A percentile compares a stretch with the other conserved stretches of the same genome.
phyloP scores from a whole-genome alignment of 1,139 yeast genomes.

The Komagataea norvegica region DNA sequence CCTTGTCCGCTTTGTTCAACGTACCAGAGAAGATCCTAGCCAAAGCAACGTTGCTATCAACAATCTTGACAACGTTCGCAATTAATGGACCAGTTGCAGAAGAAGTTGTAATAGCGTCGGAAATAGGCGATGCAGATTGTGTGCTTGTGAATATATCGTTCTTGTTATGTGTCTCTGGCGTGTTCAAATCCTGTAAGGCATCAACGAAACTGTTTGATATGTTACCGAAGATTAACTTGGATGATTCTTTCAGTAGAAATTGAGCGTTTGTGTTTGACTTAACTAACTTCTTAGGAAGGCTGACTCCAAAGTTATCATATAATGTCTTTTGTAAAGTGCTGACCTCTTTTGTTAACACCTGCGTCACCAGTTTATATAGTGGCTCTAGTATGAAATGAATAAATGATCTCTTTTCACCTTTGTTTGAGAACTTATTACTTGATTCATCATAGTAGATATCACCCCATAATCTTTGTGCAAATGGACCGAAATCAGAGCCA shows the following conservation, averaged over 20 bases:
- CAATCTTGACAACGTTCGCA: constrained; percentile 59
- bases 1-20: constrained; percentile 41
- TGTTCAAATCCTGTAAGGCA: constrained; percentile 36
- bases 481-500: constrained; percentile 36
- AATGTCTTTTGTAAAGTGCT: constrained; percentile 40
- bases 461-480: constrained; percentile 71
- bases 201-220: constrained; percentile 50
- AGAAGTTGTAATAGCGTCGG: constrained; percentile 19
- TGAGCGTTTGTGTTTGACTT: constrained; percentile 46
- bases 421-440: constrained; percentile 41
- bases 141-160: constrained; percentile 10
- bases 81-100: constrained; percentile 38
- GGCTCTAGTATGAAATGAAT: constrained; percentile 72
- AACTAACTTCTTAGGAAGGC: constrained; percentile 36
- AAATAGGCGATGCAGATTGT: constrained; percentile 13
- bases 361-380: constrained; percentile 67
- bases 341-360: constrained; percentile 53
- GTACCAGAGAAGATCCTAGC: constrained; percentile 63
- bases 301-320: constrained; percentile 42
- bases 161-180: constrained; percentile 35
- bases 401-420: constrained; percentile 47
- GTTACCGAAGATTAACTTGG: constrained; percentile 49
- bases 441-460: constrained; percentile 50
- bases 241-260: constrained; percentile 51
- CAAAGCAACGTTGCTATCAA: constrained; percentile 44